Evolutionary conservation across 129 eudicot genomes (phyloP).

Genomic region (Chrysanthemum makinoi): DNA sequence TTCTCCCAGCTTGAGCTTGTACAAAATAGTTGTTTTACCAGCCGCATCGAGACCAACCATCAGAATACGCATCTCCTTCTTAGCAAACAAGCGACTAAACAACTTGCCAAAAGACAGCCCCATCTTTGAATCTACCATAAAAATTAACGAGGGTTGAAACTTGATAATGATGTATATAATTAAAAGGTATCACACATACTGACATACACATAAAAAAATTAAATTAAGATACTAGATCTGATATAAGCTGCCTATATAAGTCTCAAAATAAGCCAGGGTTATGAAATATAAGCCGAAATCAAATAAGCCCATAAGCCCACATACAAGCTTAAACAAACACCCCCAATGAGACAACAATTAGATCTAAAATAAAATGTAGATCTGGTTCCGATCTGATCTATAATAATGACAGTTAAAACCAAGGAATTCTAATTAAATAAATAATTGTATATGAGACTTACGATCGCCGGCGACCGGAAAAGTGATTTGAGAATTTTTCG

Average conservation of each 20-base stretch:
- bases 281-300: too few species aligned
- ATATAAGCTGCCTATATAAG: too few species aligned
- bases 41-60: conserved; percentile 63
- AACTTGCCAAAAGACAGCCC: conserved; percentile 49
- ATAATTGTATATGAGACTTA: not conserved
- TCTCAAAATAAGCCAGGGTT: too few species aligned
- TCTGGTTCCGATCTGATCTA: conserved; percentile 10
- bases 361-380: not conserved
- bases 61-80: conserved; percentile 48
- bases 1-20: conserved; percentile 53
- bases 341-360: too few species aligned
- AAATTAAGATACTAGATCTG: too few species aligned
- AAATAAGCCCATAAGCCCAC: too few species aligned
- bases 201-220: too few species aligned
- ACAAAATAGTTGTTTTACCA: conserved; percentile 54
- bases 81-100: conserved; percentile 46
- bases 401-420: not conserved
- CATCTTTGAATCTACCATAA: conserved; percentile 35
- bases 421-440: not conserved
- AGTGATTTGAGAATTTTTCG: not conserved
- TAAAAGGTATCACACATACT: too few species aligned
- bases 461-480: conserved; percentile 24
- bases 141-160: not conserved
- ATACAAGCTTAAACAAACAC: too few species aligned
- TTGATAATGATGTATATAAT: too few species aligned